These are phyloP conservation scores for Phialemoniopsis sp. DNA, from an alignment of 2,329 filamentous ascomycete species.

Conservation along the genomic window DNA sequence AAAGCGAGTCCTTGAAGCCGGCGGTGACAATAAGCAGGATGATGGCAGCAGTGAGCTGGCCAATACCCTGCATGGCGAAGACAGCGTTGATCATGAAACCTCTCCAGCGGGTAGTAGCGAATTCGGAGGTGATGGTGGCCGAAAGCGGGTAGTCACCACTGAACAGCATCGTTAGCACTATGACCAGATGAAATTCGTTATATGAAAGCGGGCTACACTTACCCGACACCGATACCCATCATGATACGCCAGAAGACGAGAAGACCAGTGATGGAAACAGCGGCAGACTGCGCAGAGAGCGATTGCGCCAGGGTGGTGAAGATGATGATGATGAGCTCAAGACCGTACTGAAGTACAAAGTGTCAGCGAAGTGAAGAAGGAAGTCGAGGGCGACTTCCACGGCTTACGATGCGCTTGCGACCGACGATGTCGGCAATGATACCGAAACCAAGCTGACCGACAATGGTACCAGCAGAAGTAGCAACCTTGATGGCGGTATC, in stretches of 20 bases:
- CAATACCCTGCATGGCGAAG: slow-evolving; percentile 66
- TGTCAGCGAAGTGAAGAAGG: neutral
- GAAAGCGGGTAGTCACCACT: slow-evolving; percentile 57
- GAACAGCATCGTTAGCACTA: slow-evolving; percentile 52
- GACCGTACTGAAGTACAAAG: slow-evolving; percentile 49
- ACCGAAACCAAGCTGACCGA: slow-evolving; percentile 77
- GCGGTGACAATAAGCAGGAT: too few species aligned
- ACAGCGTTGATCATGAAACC: slow-evolving; percentile 65
- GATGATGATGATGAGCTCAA: slow-evolving; percentile 78
- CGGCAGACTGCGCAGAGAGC: slow-evolving; percentile 57
- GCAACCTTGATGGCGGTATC: slow-evolving; percentile 82
- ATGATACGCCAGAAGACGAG: slow-evolving; percentile 80
- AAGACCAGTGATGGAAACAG: slow-evolving; percentile 59
- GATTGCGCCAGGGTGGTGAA: slow-evolving; percentile 72
- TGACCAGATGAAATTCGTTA: slow-evolving; percentile 4
- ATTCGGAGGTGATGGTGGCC: slow-evolving; percentile 66
- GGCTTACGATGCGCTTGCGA: neutral
- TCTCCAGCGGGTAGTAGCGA: slow-evolving; percentile 56
- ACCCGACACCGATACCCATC: slow-evolving; percentile 39
- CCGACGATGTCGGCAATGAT: slow-evolving; percentile 70
- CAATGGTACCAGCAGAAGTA: slow-evolving; percentile 77
- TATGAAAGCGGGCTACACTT: neutral
- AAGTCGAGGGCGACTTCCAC: neutral
- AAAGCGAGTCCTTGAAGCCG: slow-evolving; percentile 54
- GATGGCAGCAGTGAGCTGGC: slow-evolving; percentile 32